phyloP scores from a whole-genome alignment of 2,329 filamentous ascomycete genomes.

The Fusarium sp. region DNA sequence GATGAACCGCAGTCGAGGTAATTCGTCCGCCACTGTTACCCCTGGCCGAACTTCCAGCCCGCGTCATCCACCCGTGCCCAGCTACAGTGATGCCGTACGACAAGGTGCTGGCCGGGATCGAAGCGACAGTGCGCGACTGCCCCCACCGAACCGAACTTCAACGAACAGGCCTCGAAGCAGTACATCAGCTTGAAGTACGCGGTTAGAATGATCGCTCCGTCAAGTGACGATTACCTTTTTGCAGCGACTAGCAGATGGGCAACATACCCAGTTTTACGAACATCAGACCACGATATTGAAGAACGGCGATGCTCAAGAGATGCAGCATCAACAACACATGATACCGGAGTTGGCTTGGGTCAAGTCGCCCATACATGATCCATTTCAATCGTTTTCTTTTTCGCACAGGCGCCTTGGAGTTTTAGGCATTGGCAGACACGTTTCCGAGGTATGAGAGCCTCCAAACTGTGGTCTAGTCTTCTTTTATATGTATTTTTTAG shows the following conservation, averaged over 20 bases:
- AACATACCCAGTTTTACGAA: conserved; percentile 4
- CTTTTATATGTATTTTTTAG: conserved; percentile 36
- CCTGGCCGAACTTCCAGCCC: conserved; percentile 39
- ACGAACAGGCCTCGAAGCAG: conserved; percentile 38
- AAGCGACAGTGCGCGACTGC: conserved; percentile 42
- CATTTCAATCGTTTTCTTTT: conserved; percentile 43
- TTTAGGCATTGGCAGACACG: conserved; percentile 37
- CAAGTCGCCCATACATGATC: conserved; percentile 37
- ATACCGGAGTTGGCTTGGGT: conserved; percentile 42
- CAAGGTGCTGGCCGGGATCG: conserved; percentile 56
- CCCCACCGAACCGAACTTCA: conserved; percentile 26
- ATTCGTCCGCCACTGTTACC: conserved; percentile 59
- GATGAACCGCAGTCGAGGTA: conserved; percentile 63
- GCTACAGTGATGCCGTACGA: conserved; percentile 80
- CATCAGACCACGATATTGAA: conserved; percentile 10
- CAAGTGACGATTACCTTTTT: background rate
- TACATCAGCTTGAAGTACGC: conserved; percentile 28
- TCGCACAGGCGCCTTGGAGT: conserved; percentile 47
- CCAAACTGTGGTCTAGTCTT: conserved; percentile 15
- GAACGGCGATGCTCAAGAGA: conserved; percentile 26
- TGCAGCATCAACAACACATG: conserved; percentile 33
- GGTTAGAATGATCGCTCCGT: background rate
- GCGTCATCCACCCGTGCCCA: conserved; percentile 77
- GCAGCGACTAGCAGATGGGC: background rate
- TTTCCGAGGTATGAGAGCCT: conserved; percentile 26